Conservation (phyloP, 768 basidiomycete genomes). For the Serendipita sp. region DNA sequence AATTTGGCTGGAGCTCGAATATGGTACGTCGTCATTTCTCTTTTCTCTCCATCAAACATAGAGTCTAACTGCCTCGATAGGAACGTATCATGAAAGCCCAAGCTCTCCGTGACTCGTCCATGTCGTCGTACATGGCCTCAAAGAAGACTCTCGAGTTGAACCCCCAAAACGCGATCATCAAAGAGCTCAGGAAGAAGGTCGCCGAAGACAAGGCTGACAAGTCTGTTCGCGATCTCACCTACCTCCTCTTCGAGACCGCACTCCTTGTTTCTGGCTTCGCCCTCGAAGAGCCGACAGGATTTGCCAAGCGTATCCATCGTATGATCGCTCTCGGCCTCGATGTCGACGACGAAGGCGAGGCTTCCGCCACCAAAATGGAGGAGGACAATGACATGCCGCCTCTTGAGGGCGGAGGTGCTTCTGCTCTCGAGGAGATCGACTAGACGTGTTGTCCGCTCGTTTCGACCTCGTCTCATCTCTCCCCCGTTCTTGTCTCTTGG, state of each 20-base stretch:
- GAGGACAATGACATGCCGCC: background rate
- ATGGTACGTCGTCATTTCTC: conserved; percentile 20
- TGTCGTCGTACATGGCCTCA: conserved; percentile 34
- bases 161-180: conserved; percentile 33
- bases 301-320: conserved; percentile 30
- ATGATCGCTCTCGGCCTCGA: conserved; percentile 66
- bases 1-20: conserved; percentile 38
- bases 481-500: background rate
- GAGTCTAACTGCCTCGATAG: background rate
- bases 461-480: background rate
- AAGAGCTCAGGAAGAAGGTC: conserved; percentile 31
- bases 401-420: background rate
- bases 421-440: conserved; percentile 3
- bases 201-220: conserved; percentile 31
- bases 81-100: conserved; percentile 36
- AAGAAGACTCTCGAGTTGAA: conserved; percentile 37
- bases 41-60: background rate
- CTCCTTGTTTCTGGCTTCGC: conserved; percentile 29
- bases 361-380: background rate
- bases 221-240: conserved; percentile 31
- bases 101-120: conserved; percentile 27
- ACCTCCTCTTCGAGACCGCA: conserved; percentile 33
- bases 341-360: conserved; percentile 54
- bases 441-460: background rate
- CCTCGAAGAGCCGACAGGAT: conserved; percentile 29